Base-by-base conservation (phyloP, 805 yeast genomes). In the Kuraishia cidri region DNA sequence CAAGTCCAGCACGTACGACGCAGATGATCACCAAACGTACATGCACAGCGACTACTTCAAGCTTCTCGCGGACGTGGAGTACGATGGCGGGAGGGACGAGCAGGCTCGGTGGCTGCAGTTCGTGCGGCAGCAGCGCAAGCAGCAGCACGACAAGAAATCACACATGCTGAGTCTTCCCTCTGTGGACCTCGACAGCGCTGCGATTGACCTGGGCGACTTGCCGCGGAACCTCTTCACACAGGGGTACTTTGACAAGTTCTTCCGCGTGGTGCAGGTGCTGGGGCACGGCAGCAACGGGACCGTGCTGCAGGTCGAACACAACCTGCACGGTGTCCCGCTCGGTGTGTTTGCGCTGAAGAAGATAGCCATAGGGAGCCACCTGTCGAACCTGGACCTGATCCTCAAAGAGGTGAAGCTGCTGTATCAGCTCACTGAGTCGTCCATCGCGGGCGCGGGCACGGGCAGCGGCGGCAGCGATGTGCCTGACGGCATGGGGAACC, bases 271-370 rank as follows among this genome's bases (percentile, higher is more conserved):
- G 10, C 66, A 72, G 1, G 56, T 69, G 2, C 55, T 87, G 10
- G 96, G 96, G 0, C 66, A 79, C 23, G 96, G 96, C 0, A 82
- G 94, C 4, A 74, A 85, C 43, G 95, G 95, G 0, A 73, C 79
- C 18, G 96, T 87, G 7, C 80, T 71, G 46, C 75, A 85, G 48
- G 96, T 87, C 5, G 85, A 78, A 36, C 96, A 87, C 51, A 66
- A 69, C n/a, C 57, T 88, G 24, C 79, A 82, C 38, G 78, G 78
- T 9, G 66, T 78, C 22, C 69, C 78, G 16, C 49, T 87, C 21
- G 96, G 96, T 0, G 60, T 71, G 0, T 87, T 82, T 64, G 96
- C 96, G 0, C 62, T 87, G 36, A 87, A 87, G 46, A 77, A 86
- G 46, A 82, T 87, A 6, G 79, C 90, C 6, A 79, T 87, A 28